phyloP scores from a whole-genome alignment of 192 early-diverging fungal species.

The Entomortierella chlamydospora region DNA sequence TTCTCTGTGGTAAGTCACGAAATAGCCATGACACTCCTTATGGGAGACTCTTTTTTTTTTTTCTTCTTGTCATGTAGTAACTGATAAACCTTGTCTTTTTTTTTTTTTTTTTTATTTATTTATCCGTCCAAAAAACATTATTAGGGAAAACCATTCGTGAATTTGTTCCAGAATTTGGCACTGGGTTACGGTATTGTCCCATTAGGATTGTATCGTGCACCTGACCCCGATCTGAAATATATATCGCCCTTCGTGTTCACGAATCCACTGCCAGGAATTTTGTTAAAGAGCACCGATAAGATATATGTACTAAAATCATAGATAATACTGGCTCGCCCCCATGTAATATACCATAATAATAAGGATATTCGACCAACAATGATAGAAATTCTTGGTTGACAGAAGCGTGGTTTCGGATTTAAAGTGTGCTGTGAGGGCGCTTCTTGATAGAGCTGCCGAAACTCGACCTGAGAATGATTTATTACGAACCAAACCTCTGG shows the following conservation, averaged over 20 bases:
- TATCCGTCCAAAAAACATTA: too few species aligned
- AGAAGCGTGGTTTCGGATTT: too few species aligned
- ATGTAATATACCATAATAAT: too few species aligned
- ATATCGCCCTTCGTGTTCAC: constrained; percentile 75
- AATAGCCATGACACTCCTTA: too few species aligned
- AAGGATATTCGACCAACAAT: too few species aligned
- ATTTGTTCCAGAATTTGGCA: constrained; percentile 63
- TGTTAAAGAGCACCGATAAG: constrained; percentile 64
- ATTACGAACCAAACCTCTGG: too few species aligned
- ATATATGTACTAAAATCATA: constrained; percentile 68
- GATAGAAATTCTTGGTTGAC: too few species aligned
- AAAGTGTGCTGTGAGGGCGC: neutral
- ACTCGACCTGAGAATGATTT: too few species aligned
- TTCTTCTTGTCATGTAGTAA: neutral
- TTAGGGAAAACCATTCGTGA: constrained; percentile 60
- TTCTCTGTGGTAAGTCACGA: constrained; percentile 35
- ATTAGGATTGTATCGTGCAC: constrained; percentile 62
- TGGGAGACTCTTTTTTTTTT: neutral
- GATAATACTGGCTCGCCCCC: neutral
- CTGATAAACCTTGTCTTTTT: neutral
- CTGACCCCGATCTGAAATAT: constrained; percentile 63
- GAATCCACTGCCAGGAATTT: constrained; percentile 70
- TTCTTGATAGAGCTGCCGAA: too few species aligned
- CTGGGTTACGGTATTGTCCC: constrained; percentile 65
- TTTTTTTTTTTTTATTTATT: neutral